Conservation (phyloP, 768 basidiomycete genomes). For the Podaxis sp. region DNA sequence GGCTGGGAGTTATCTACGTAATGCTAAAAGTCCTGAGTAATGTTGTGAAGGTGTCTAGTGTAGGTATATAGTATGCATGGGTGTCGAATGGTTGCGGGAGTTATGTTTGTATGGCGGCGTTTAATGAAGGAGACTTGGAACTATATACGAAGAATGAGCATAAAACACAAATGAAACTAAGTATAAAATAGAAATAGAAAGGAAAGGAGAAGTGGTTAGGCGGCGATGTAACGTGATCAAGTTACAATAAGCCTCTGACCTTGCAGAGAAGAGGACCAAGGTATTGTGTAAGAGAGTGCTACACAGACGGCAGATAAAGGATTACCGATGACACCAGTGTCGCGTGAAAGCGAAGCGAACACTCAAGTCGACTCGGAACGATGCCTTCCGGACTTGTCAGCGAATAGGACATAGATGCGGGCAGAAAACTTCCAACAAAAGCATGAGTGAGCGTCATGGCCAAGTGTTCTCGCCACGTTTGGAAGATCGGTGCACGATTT, state of each 20-base stretch:
- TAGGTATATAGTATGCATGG: too few relatives aligned
- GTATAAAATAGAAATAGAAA: too few relatives aligned
- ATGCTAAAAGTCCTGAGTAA: too few relatives aligned
- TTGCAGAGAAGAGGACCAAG: slow-evolving; percentile 44
- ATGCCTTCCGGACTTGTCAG: slow-evolving; percentile 15
- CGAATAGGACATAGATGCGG: slow-evolving; percentile 18
- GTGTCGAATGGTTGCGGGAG: too few relatives aligned
- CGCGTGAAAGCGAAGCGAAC: slow-evolving; percentile 25
- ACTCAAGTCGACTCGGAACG: slow-evolving; percentile 13
- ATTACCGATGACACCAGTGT: slow-evolving; percentile 26
- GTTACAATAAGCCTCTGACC: slow-evolving; percentile 35
- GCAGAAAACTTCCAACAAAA: slow-evolving; percentile 26
- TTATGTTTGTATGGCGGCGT: too few relatives aligned
- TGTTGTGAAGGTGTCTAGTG: too few relatives aligned
- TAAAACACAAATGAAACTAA: too few relatives aligned
- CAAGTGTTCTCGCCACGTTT: slow-evolving; percentile 30
- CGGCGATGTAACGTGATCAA: too few relatives aligned
- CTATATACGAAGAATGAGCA: too few relatives aligned
- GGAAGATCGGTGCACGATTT: slow-evolving; percentile 20
- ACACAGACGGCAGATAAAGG: slow-evolving; percentile 46
- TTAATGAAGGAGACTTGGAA: too few relatives aligned
- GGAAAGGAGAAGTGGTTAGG: too few relatives aligned
- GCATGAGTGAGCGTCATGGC: slow-evolving; percentile 17
- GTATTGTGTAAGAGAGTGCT: slow-evolving; percentile 47
- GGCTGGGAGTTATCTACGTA: too few relatives aligned